Base-by-base conservation (phyloP, 345 rosid species). In the Linum usitatissimum region DNA sequence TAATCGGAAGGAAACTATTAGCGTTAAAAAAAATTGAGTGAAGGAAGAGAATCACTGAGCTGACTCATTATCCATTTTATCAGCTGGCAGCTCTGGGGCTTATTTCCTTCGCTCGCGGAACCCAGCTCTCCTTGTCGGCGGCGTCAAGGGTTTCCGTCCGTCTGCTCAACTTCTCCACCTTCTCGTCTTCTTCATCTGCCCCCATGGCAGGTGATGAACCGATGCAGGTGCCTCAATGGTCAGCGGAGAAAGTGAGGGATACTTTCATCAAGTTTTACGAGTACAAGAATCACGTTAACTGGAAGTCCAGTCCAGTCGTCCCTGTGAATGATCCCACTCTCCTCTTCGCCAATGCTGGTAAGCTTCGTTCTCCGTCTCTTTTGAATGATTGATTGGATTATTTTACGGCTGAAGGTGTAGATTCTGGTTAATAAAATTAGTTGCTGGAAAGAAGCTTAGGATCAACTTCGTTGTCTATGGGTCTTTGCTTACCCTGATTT, bases 241-340 rank as follows among this genome's bases (percentile, higher is more conserved):
- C 90, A 14, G 95, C 91, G 23, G 78, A 13, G 59, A 76, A 57
- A 71, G 99, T 93, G 59, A 77, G 99, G 42, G 90, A 84, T 28
- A 93, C 97, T 0, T 93, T 84, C 72, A 1, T 87, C 36, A 79
- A 78, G 62, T 90, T 79, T 80, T 90, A 83, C 73, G 83, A 80
- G 59, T 76, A 68, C 48, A 93, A 86, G 73, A 34, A 64, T 30
- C 99, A 93, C 60, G 81, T 81, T 49, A 18, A 79, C 67, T 93
- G 99, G 99, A 79, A 69, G 55, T 93, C 97, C 18, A 93, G 99
- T 64, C 95, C 94, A 15, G 99, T 90, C 17, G 99, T 93, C 56
- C 99, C 97, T 8, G 77, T 73, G 53, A 87, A 83, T 53, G 99
- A 93, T 66, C 99, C 99, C 4, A 87, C 99, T 58, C 92, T 93